A percentile compares a stretch with the other conserved stretches of the same genome.
These are phyloP conservation scores for Saturnispora saitoi DNA, from an alignment of 805 yeast genomes.

Conservation along the genomic window DNA sequence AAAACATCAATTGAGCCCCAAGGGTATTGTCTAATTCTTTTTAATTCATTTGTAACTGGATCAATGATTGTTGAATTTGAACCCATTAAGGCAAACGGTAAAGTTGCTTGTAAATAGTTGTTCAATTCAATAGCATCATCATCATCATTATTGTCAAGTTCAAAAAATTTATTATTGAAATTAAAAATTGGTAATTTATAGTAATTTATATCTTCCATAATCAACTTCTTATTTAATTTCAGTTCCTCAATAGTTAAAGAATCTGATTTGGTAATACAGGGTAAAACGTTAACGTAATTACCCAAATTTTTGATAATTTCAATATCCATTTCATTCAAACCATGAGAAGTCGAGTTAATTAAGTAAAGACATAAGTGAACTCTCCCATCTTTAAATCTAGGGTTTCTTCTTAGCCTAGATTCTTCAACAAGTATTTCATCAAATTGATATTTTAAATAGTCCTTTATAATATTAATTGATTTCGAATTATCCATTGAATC, in stretches of 20 bases:
- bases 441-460: constrained; percentile 71
- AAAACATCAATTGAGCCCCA: constrained; percentile 62
- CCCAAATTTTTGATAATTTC: constrained; percentile 62
- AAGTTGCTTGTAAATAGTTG: constrained; percentile 33
- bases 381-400: constrained; percentile 76
- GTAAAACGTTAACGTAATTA: constrained; percentile 70
- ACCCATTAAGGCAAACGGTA: constrained; percentile 64
- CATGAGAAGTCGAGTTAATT: constrained; percentile 58
- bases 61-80: constrained; percentile 36
- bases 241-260: constrained; percentile 64
- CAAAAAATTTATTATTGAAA: constrained; percentile 54
- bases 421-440: constrained; percentile 79
- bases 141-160: constrained; percentile 24
- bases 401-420: constrained; percentile 73
- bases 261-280: constrained; percentile 77
- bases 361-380: constrained; percentile 75
- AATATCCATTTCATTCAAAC: constrained; percentile 64
- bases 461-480: constrained; percentile 63
- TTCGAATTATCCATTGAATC: constrained; percentile 60
- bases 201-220: constrained; percentile 66
- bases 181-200: constrained; percentile 69
- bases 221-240: constrained; percentile 60
- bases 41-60: constrained; percentile 29
- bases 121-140: constrained; percentile 27
- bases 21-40: constrained; percentile 48